phyloP scores from a whole-genome alignment of 495 filamentous ascomycete species.

The Aspergillus carlsbadensis region DNA sequence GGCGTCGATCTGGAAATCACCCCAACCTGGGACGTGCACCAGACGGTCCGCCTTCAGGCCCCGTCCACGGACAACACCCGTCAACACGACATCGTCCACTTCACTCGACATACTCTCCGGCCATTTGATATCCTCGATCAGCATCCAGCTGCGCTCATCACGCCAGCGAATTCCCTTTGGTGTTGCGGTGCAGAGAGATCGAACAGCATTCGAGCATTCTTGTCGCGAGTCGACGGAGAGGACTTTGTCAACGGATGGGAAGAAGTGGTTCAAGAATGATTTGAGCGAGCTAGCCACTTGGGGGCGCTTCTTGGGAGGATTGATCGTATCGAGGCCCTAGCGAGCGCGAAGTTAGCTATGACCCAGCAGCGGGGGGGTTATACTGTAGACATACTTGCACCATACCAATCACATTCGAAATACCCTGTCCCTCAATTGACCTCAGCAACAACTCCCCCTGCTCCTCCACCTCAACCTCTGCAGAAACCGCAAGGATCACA shows the following conservation, averaged over 20 bases:
- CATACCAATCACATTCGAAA: slow-evolving; percentile 79
- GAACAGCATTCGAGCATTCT: slow-evolving; percentile 84
- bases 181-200: slow-evolving; percentile 82
- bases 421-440: slow-evolving; percentile 86
- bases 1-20: slow-evolving; percentile 89
- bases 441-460: slow-evolving; percentile 78
- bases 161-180: slow-evolving; percentile 93
- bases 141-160: slow-evolving; percentile 91
- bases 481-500: slow-evolving; percentile 77
- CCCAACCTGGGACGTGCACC: slow-evolving; percentile 90
- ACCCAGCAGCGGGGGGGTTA: not conserved
- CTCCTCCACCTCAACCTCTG: slow-evolving; percentile 77
- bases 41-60: slow-evolving; percentile 86
- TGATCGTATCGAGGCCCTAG: slow-evolving; percentile 65
- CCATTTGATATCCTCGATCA: slow-evolving; percentile 79
- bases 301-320: slow-evolving; percentile 71
- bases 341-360: not conserved
- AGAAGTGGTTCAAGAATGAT: slow-evolving; percentile 90
- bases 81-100: slow-evolving; percentile 64
- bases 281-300: slow-evolving; percentile 78
- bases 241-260: slow-evolving; percentile 83
- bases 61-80: slow-evolving; percentile 82
- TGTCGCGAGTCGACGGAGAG: slow-evolving; percentile 81
- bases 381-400: slow-evolving; percentile 54
- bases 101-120: slow-evolving; percentile 46